Evolutionary conservation across 352 stramenopile genomes (phyloP).

Genomic region (Phytophthora sp.): DNA sequence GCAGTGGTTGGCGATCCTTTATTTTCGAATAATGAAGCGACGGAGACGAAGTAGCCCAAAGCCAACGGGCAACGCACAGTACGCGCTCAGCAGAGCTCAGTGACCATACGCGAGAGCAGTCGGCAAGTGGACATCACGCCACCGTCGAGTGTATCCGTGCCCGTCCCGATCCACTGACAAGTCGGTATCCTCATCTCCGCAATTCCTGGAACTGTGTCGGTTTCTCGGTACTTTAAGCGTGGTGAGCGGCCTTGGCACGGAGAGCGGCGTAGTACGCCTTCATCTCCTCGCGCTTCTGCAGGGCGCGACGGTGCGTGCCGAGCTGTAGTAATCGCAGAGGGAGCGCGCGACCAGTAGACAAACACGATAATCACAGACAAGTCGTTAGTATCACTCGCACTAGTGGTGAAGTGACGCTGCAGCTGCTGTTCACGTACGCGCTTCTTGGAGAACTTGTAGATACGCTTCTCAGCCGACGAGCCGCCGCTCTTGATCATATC

Average conservation of each 20-base stretch:
- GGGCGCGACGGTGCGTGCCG: constrained; percentile 97
- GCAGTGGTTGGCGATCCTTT: constrained; percentile 76
- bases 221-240: constrained; percentile 55
- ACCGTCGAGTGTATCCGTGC: constrained; percentile 32
- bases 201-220: constrained; percentile 56
- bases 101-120: constrained; percentile 25
- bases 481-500: constrained; percentile 99
- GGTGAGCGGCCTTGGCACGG: constrained; percentile 93
- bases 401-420: background rate
- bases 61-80: constrained; percentile 23
- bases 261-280: constrained; percentile 98
- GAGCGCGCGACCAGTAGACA: background rate
- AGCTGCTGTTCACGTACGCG: constrained; percentile 65
- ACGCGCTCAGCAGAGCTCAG: constrained; percentile 27
- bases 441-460: constrained; percentile 99
- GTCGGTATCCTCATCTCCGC: constrained; percentile 39
- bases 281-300: constrained; percentile 99
- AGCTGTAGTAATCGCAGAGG: constrained; percentile 67
- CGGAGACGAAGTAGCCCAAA: constrained; percentile 39
- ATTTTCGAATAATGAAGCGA: constrained; percentile 83
- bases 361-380: constrained; percentile 9
- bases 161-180: constrained; percentile 35
- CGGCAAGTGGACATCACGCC: constrained; percentile 37
- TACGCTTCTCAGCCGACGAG: constrained; percentile 97
- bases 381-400: constrained; percentile 27